Percentiles rank a stretch among this genome's conserved stretches.
These are phyloP conservation scores for Annulohypoxylon stygium DNA, from an alignment of 495 filamentous ascomycete species.

Conservation along the genomic window DNA sequence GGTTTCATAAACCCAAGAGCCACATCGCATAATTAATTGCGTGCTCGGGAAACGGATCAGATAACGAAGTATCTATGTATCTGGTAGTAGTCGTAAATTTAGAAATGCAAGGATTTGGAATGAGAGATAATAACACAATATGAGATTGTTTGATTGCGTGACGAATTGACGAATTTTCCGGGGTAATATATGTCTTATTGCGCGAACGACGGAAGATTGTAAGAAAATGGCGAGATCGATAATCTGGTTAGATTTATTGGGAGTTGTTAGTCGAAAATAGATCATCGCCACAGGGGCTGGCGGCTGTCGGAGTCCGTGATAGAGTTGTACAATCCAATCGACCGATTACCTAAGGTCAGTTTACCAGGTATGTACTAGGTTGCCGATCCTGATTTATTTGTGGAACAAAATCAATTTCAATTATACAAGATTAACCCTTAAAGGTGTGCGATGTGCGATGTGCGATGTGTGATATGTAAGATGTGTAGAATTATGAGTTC, in stretches of 20 bases:
- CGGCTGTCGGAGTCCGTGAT: conserved; percentile 42
- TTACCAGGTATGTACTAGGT: conserved; percentile 17
- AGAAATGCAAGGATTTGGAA: background rate
- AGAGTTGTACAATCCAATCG: conserved; percentile 2
- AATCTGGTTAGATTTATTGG: conserved; percentile 16
- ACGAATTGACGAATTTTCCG: conserved; percentile 29
- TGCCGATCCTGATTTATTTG: background rate
- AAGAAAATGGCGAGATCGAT: conserved; percentile 41
- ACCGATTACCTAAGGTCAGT: conserved; percentile 26
- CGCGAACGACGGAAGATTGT: conserved; percentile 37
- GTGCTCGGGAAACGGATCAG: conserved; percentile 9
- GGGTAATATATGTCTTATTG: conserved; percentile 25
- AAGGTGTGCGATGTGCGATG: background rate
- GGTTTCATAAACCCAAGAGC: conserved; percentile 13
- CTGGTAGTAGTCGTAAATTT: background rate
- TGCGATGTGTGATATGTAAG: no score
- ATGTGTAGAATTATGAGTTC: background rate
- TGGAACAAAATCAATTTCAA: background rate
- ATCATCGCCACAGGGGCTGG: conserved; percentile 37
- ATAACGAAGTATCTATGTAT: background rate
- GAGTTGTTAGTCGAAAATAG: background rate
- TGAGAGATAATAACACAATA: background rate
- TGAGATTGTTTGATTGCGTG: conserved; percentile 27
- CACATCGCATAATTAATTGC: conserved; percentile 14
- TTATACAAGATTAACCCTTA: background rate